Evolutionary conservation across 2,329 filamentous ascomycete species (phyloP).

Genomic region (Colletotrichum tropicale): DNA sequence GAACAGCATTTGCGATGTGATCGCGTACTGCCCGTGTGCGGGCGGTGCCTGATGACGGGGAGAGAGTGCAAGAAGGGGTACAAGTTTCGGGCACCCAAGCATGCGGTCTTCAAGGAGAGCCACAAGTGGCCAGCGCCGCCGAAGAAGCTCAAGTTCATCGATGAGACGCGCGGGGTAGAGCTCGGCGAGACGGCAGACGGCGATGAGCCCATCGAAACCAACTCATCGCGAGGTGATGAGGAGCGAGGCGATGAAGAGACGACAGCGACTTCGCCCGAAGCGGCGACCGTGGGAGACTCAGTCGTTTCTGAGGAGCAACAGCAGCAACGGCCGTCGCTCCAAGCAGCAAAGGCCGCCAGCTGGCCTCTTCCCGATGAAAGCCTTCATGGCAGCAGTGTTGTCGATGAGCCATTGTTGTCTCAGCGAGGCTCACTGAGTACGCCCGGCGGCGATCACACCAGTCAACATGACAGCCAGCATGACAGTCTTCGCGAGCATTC

Average conservation of each 20-base stretch:
- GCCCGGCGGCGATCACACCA: background rate
- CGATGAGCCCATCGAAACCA: background rate
- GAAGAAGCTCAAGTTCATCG: slow-evolving; percentile 18
- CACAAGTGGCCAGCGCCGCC: slow-evolving; percentile 18
- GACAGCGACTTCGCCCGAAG: background rate
- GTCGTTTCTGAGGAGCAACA: background rate
- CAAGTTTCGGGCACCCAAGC: slow-evolving; percentile 21
- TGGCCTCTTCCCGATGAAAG: slow-evolving; percentile 2
- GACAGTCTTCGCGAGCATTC: background rate
- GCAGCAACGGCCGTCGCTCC: background rate
- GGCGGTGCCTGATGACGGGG: slow-evolving; percentile 18
- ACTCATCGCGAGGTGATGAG: background rate
- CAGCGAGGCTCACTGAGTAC: slow-evolving; percentile 1
- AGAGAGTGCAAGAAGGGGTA: slow-evolving; percentile 22
- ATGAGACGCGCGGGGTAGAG: slow-evolving; percentile 14
- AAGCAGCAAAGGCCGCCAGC: slow-evolving; percentile 8
- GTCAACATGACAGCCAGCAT: background rate
- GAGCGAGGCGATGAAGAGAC: background rate
- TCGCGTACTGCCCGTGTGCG: slow-evolving; percentile 19
- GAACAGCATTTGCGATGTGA: slow-evolving; percentile 52
- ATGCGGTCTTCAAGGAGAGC: slow-evolving; percentile 17
- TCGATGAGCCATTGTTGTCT: background rate
- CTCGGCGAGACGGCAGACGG: slow-evolving; percentile 5
- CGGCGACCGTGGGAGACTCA: background rate
- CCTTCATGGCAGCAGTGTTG: background rate